Evolutionary conservation across 148 eudicot genomes (phyloP).

Genomic region (Bassia scoparia): DNA sequence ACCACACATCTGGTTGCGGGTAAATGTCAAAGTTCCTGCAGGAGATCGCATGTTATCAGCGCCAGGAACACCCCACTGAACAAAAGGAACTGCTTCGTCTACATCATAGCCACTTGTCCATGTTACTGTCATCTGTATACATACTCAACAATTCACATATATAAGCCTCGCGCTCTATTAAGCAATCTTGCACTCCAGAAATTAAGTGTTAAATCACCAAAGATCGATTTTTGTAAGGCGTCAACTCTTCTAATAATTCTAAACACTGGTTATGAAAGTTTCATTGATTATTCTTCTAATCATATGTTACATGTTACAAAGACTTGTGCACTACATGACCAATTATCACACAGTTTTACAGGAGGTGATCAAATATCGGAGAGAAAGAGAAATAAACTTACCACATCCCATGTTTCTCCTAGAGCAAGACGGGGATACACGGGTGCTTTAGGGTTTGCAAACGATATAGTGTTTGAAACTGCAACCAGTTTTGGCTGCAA

Average conservation of each 20-base stretch:
- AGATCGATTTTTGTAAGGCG: no score
- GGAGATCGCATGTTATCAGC: slow-evolving; percentile 37
- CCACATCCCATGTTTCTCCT: slow-evolving; percentile 69
- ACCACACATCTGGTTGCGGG: slow-evolving; percentile 73
- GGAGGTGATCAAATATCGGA: no score
- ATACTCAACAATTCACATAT: not conserved
- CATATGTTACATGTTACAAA: no score
- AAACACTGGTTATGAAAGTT: no score
- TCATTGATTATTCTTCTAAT: no score
- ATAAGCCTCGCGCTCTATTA: not conserved
- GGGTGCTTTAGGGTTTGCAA: slow-evolving; percentile 71
- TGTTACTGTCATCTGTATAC: slow-evolving; percentile 66
- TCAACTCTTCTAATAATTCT: no score
- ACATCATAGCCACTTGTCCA: slow-evolving; percentile 83
- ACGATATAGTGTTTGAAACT: slow-evolving; percentile 47
- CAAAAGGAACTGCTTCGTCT: slow-evolving; percentile 64
- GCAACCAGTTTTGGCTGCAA: slow-evolving; percentile 70
- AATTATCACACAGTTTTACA: no score
- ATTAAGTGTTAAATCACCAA: no score
- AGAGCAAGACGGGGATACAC: slow-evolving; percentile 70
- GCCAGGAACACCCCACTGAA: slow-evolving; percentile 55
- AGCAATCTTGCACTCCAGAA: not conserved
- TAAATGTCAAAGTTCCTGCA: slow-evolving; percentile 61
- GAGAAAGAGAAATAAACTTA: no score
- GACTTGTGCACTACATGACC: no score